These are phyloP conservation scores for Theileria luwenshuni DNA, from an alignment of 169 alveolate genomes.

Conservation along the genomic window DNA sequence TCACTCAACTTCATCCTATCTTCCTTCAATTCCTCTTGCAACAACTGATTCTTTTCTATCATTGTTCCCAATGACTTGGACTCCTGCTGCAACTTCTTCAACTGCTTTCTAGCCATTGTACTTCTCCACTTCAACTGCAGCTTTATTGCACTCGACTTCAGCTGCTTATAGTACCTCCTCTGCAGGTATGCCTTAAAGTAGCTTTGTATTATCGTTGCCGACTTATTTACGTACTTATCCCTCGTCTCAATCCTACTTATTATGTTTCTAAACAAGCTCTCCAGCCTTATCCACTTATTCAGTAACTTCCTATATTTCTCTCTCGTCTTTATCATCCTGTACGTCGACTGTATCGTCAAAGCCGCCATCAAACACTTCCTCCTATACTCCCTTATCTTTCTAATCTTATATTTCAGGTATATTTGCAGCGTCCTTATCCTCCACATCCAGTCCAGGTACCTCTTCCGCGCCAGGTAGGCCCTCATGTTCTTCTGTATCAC, in stretches of 20 bases:
- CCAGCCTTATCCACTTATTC: constrained; percentile 27
- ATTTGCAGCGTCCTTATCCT: constrained; percentile 66
- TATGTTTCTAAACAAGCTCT: constrained; percentile 36
- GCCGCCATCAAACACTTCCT: constrained; percentile 24
- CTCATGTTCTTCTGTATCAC: constrained; percentile 68
- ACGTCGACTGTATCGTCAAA: constrained; percentile 47
- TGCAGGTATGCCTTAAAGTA: constrained; percentile 70
- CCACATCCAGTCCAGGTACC: constrained; percentile 38
- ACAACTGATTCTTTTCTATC: constrained; percentile 65
- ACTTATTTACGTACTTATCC: constrained; percentile 35
- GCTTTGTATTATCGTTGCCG: constrained; percentile 79
- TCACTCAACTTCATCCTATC: constrained; percentile 75
- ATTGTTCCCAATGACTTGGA: constrained; percentile 72
- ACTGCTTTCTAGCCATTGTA: constrained; percentile 75
- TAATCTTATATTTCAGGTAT: constrained; percentile 64
- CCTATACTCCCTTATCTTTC: constrained; percentile 33
- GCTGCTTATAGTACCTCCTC: constrained; percentile 44
- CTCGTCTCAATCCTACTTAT: constrained; percentile 29
- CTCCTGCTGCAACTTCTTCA: constrained; percentile 79
- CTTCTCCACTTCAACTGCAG: constrained; percentile 80
- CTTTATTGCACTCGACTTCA: constrained; percentile 65
- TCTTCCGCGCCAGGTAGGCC: constrained; percentile 43
- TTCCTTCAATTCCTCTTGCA: constrained; percentile 73
- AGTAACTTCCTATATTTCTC: constrained; percentile 11
- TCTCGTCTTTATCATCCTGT: constrained; percentile 51